Evolutionary conservation across 805 yeast species (phyloP).

Genomic region (Ascoidea tarda): DNA sequence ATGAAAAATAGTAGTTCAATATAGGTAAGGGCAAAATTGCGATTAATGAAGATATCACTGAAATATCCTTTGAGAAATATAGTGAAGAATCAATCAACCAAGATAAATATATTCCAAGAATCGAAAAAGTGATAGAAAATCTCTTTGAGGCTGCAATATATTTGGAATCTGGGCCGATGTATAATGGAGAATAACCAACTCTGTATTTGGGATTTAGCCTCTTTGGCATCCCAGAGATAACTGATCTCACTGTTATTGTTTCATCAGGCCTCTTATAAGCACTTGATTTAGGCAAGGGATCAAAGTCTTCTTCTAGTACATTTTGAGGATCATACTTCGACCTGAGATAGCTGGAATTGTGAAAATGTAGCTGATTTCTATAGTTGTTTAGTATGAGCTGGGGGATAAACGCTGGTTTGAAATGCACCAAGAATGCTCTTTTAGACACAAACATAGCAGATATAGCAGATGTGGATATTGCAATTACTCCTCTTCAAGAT

Average conservation of each 20-base stretch:
- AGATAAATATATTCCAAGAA: slow-evolving; percentile 47
- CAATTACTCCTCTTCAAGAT: too few relatives aligned
- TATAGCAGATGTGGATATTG: too few relatives aligned
- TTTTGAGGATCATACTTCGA: background rate
- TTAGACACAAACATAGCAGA: too few relatives aligned
- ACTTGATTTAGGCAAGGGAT: slow-evolving; percentile 7
- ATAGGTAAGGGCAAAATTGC: slow-evolving; percentile 44
- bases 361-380: too few relatives aligned
- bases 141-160: slow-evolving; percentile 52
- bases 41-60: slow-evolving; percentile 25
- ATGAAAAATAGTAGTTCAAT: slow-evolving; percentile 36
- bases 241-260: slow-evolving; percentile 10
- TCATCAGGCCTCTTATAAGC: slow-evolving; percentile 9
- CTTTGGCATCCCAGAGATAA: slow-evolving; percentile 26
- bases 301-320: background rate
- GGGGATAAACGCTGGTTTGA: too few relatives aligned
- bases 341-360: too few relatives aligned
- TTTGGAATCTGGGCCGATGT: slow-evolving; percentile 46
- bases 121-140: slow-evolving; percentile 45
- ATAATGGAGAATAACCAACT: slow-evolving; percentile 46
- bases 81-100: slow-evolving; percentile 40
- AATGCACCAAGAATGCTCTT: too few relatives aligned
- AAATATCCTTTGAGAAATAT: slow-evolving; percentile 35
- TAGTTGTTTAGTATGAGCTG: too few relatives aligned
- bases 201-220: slow-evolving; percentile 30